These are phyloP conservation scores for Gardenia jasminoides DNA, from an alignment of 257 asterid species.

Conservation along the genomic window DNA sequence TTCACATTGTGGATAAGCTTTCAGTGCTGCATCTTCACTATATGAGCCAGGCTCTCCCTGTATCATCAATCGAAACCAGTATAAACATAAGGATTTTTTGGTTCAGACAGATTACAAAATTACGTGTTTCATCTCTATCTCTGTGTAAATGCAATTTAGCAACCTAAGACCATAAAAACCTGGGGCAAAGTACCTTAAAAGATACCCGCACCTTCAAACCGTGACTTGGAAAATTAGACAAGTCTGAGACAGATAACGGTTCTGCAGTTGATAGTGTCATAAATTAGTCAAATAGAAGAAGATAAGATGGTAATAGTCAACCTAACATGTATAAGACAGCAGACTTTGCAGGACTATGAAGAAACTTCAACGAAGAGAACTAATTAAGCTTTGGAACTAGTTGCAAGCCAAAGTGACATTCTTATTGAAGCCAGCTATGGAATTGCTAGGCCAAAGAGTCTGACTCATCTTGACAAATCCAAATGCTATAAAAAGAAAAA, in stretches of 20 bases:
- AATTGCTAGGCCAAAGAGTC: neutral
- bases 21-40: conserved; percentile 34
- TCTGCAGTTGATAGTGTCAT: conserved; percentile 11
- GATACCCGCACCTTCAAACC: conserved; percentile 27
- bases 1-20: conserved; percentile 28
- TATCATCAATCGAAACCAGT: neutral
- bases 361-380: neutral
- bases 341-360: neutral
- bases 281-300: neutral
- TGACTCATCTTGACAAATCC: neutral
- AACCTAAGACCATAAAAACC: neutral
- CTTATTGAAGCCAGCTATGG: neutral
- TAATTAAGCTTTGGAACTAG: neutral
- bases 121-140: neutral
- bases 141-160: neutral
- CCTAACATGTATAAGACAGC: neutral
- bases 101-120: neutral
- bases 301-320: neutral
- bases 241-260: conserved; percentile 26
- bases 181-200: conserved; percentile 15
- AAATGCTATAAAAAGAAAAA: neutral
- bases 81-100: neutral
- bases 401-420: neutral
- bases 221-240: conserved; percentile 13
- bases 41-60: conserved; percentile 29